Evolutionary conservation across 768 basidiomycete species (phyloP).

Genomic region (Thelephora aurantiotincta): DNA sequence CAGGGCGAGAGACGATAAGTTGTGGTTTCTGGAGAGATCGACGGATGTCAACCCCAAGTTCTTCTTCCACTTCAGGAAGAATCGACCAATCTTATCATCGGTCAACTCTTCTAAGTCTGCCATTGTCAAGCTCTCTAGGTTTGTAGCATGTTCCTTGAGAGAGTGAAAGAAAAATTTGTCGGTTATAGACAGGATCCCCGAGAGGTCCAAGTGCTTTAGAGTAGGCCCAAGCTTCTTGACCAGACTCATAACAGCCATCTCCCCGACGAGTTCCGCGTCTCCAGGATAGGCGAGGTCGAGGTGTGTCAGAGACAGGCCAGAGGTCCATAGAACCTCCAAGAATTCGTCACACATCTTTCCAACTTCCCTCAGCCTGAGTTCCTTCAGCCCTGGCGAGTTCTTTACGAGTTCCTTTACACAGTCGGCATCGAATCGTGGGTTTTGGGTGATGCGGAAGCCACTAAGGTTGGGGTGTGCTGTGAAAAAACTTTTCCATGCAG

Average conservation of each 20-base stretch:
- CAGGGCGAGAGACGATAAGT: slow-evolving; percentile 40
- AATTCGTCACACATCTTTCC: slow-evolving; percentile 58
- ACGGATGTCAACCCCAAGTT: slow-evolving; percentile 36
- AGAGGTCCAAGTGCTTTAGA: slow-evolving; percentile 55
- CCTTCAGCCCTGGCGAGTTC: slow-evolving; percentile 40
- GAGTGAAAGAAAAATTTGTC: slow-evolving; percentile 49
- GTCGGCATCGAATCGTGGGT: slow-evolving; percentile 68
- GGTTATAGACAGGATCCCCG: slow-evolving; percentile 48
- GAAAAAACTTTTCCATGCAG: slow-evolving; percentile 69
- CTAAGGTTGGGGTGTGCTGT: slow-evolving; percentile 44
- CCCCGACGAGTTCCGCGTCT: slow-evolving; percentile 30
- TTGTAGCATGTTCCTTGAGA: slow-evolving; percentile 31
- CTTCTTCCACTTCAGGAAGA: slow-evolving; percentile 45
- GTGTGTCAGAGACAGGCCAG: slow-evolving; percentile 23
- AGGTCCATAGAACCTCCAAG: slow-evolving; percentile 28
- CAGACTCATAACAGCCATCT: slow-evolving; percentile 40
- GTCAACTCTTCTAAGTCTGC: slow-evolving; percentile 46
- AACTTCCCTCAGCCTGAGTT: slow-evolving; percentile 68
- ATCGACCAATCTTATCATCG: slow-evolving; percentile 50
- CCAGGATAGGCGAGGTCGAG: slow-evolving; percentile 61
- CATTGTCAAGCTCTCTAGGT: slow-evolving; percentile 40
- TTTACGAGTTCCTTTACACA: slow-evolving; percentile 47
- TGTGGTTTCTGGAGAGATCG: slow-evolving; percentile 50
- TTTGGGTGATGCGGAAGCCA: slow-evolving; percentile 71
- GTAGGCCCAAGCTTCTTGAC: slow-evolving; percentile 37